Conservation (phyloP, 345 rosid genomes). For the Tarenaya hassleriana region DNA sequence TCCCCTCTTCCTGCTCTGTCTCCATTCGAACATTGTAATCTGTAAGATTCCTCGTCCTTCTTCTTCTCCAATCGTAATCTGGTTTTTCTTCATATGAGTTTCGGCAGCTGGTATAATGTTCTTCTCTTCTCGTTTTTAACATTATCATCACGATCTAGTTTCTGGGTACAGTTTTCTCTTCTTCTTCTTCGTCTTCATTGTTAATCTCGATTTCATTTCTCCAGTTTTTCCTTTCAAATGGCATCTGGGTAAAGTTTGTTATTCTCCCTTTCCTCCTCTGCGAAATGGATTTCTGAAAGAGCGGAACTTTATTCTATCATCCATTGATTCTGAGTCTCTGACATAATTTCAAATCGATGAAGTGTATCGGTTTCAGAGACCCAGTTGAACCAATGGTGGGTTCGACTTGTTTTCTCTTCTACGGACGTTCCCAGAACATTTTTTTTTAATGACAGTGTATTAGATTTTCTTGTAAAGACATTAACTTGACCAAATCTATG, state of each 20-base stretch:
- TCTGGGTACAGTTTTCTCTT: not conserved
- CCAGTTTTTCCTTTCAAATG: not conserved
- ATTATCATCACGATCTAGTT: not conserved
- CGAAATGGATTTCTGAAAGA: not conserved
- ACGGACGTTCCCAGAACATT: constrained; percentile 1
- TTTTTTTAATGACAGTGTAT: not conserved
- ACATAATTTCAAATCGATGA: too few relatives aligned
- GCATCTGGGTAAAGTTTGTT: not conserved
- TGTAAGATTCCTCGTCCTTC: constrained; percentile 17
- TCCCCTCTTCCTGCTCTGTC: not conserved
- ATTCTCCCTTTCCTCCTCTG: not conserved
- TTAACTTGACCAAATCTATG: not conserved
- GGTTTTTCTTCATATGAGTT: constrained; percentile 9
- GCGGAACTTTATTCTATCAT: constrained; percentile 13
- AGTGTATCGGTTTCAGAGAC: too few relatives aligned
- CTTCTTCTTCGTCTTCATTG: too few relatives aligned
- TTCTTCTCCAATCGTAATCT: constrained; percentile 9
- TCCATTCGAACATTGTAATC: constrained; percentile 8
- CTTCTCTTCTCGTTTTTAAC: constrained; percentile 3
- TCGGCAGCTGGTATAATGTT: not conserved
- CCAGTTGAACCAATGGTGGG: too few relatives aligned
- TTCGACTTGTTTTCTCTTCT: too few relatives aligned
- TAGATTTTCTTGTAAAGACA: not conserved
- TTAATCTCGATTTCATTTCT: not conserved
- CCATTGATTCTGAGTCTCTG: constrained; percentile 3